Evolutionary conservation across 768 basidiomycete genomes (phyloP), one percentile per base, ranked within the genome.

Genomic region (Pisolithus tinctorius): DNA sequence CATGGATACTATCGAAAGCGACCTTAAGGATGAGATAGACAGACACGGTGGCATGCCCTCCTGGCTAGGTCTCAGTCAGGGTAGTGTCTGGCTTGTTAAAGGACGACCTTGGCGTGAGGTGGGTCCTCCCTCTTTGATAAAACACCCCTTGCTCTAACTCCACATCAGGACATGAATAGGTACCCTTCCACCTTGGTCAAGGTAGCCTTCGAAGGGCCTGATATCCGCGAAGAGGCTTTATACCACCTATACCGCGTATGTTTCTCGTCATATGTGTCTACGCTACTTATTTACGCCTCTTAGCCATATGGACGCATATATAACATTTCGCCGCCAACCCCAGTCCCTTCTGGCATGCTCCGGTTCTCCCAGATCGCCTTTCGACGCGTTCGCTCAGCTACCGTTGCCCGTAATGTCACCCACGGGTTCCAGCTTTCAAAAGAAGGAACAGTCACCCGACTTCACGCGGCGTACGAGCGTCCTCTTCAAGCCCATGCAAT

Each of bases 161-260:
- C 49, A 50, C 45, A 53, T 34, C 16, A 94, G 88, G 95, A 98
- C 57, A 82, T 97, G 81, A 75, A 83, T 52, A 76, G 88, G 48
- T 95, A 82, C 64, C 84, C 92, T 0, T 86, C 87, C 17, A 71
- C 75, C 3, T 74, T 86, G 8, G 61, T 97, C 47, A 80, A 80
- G 52, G 79, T 95, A n/a, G 70, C 80, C 6, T 97, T 95, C 58
- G 88, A 95, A 30, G 95, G 95, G 0, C 86, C 91, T 1, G 93
- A 96, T 61, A 70, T 93, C 2, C 76, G 79, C 27, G 90, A 94
- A 60, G 88, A 94, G 66, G 63, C 74, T 0, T 70, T 95, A 0
- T 97, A 92, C 62, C 72, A 83, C 26, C 67, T 91, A 23, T 80
- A 93, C 52, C 77, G 93, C 45, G 91, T 89, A 68, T 56, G 82